Percentiles rank a stretch among this genome's conserved stretches.
Conservation (phyloP, 1,284 basidiomycete genomes). For the Cutaneotrichosporon mucoides region DNA sequence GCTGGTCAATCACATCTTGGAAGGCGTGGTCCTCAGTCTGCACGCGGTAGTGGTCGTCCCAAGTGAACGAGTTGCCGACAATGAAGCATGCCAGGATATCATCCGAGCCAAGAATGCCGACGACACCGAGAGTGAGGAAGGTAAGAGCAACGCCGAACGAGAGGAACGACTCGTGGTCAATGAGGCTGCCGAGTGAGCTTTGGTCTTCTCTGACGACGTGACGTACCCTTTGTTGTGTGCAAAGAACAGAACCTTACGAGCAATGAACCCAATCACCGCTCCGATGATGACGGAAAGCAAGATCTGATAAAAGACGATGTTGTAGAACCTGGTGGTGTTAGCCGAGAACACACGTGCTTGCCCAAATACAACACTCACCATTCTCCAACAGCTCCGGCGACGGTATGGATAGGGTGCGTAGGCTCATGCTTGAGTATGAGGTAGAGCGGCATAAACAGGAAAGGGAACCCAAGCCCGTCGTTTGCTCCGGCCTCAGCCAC, state of each 20-base stretch:
- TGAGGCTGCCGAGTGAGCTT: constrained; percentile 21
- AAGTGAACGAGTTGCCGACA: constrained; percentile 45
- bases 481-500: constrained; percentile 48
- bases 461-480: constrained; percentile 91
- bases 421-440: constrained; percentile 62
- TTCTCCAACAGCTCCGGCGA: constrained; percentile 59
- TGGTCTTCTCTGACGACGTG: constrained; percentile 39
- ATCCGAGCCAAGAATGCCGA: constrained; percentile 81
- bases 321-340: constrained; percentile 37
- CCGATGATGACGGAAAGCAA: constrained; percentile 73
- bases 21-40: constrained; percentile 55
- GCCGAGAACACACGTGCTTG: not conserved
- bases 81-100: constrained; percentile 63
- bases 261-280: constrained; percentile 63
- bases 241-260: constrained; percentile 36
- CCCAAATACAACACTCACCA: constrained; percentile 54
- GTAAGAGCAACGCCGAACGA: constrained; percentile 48
- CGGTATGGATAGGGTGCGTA: constrained; percentile 29
- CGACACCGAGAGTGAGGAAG: constrained; percentile 71
- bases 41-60: constrained; percentile 52
- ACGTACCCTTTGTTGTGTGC: constrained; percentile 43
- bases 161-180: constrained; percentile 49
- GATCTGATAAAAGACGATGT: constrained; percentile 52
- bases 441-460: constrained; percentile 86
- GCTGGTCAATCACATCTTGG: constrained; percentile 56